Percentiles rank a stretch among this genome's conserved stretches.
Evolutionary conservation across 805 yeast species (phyloP).

Genomic region (Zygosaccharomyces rouxii): DNA sequence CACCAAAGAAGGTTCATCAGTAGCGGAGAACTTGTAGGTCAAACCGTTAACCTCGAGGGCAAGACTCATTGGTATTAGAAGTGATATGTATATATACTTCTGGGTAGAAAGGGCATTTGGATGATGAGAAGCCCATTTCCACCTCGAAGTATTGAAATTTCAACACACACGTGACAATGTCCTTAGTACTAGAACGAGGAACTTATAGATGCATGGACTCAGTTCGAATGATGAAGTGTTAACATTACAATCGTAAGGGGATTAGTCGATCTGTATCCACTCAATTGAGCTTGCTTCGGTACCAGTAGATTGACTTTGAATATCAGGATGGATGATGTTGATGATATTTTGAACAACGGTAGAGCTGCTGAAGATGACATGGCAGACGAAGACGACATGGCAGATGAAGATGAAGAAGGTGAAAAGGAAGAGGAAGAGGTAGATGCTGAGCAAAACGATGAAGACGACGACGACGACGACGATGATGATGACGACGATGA

Average conservation of each 20-base stretch:
- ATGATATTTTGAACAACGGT: slow-evolving; percentile 29
- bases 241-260: not conserved
- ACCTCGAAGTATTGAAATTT: not conserved
- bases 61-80: slow-evolving; percentile 5
- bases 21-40: slow-evolving; percentile 62
- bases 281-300: slow-evolving; percentile 4
- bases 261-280: not conserved
- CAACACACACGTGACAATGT: not conserved
- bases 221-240: not conserved
- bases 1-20: slow-evolving; percentile 59
- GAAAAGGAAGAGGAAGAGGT: slow-evolving; percentile 20
- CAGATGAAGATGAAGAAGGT: slow-evolving; percentile 22
- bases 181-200: not conserved
- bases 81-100: not conserved
- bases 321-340: slow-evolving; percentile 30
- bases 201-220: not conserved
- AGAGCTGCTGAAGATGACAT: slow-evolving; percentile 28
- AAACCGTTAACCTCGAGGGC: slow-evolving; percentile 61
- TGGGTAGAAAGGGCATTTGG: not conserved
- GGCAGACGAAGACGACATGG: slow-evolving; percentile 31
- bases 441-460: slow-evolving; percentile 25
- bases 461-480: slow-evolving; percentile 25
- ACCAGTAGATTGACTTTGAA: not conserved
- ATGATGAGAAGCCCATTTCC: not conserved
- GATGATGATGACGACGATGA: slow-evolving; percentile 26